Percentiles rank a stretch among this genome's conserved stretches.
Evolutionary conservation across 108 stramenopile genomes (phyloP).

Genomic region (Skeletonema marinoi): DNA sequence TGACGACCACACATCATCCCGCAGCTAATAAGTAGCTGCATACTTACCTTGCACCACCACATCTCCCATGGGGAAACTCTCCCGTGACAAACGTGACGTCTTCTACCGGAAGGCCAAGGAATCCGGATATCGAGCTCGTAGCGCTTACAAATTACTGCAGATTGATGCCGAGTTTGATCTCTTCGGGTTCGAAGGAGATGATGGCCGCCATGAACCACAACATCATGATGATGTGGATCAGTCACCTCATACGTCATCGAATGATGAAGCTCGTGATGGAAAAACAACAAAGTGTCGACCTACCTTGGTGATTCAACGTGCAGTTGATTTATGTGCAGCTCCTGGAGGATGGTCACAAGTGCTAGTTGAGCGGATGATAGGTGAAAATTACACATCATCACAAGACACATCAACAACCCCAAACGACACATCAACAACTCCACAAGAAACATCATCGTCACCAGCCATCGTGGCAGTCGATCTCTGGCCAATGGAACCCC

Average conservation of each 20-base stretch:
- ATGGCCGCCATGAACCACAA: not conserved
- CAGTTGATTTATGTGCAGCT: slow-evolving; percentile 98
- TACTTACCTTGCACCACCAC: not conserved
- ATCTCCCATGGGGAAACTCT: slow-evolving; percentile 81
- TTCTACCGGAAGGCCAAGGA: slow-evolving; percentile 98
- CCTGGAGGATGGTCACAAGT: slow-evolving; percentile 99
- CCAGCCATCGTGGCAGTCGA: slow-evolving; percentile 92
- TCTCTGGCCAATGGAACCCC: slow-evolving; percentile 97
- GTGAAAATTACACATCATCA: not conserved
- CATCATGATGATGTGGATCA: not conserved
- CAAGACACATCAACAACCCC: not conserved
- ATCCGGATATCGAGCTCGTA: slow-evolving; percentile 94
- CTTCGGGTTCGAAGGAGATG: slow-evolving; percentile 59
- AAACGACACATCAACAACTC: too few species aligned
- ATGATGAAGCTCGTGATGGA: slow-evolving; percentile 18
- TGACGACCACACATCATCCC: not conserved
- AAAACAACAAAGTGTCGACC: not conserved
- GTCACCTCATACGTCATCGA: not conserved
- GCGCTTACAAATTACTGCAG: slow-evolving; percentile 98
- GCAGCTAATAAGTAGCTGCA: too few species aligned
- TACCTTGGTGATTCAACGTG: slow-evolving; percentile 35
- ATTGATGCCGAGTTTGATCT: slow-evolving; percentile 95
- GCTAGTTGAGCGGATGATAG: slow-evolving; percentile 62
- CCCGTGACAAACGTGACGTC: slow-evolving; percentile 97
- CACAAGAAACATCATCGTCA: slow-evolving; percentile 21